Conservation (phyloP, 768 basidiomycete genomes). For the Boletus rex-veris region DNA sequence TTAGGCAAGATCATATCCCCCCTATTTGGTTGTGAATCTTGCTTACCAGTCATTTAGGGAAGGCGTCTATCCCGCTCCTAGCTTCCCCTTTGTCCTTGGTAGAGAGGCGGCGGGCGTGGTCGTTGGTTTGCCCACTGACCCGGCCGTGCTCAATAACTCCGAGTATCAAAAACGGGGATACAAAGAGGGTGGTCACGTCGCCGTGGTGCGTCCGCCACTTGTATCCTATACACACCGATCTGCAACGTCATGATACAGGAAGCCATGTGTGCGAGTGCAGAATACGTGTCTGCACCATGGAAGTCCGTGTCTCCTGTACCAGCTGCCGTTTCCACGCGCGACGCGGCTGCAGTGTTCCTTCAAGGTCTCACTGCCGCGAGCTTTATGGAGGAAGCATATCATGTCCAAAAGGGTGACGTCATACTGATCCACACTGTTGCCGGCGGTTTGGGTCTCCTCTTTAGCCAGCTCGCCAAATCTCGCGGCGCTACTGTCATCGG, state of each 20-base stretch:
- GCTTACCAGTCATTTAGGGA: constrained; percentile 36
- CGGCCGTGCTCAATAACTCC: constrained; percentile 52
- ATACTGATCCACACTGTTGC: constrained; percentile 90
- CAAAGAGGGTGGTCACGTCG: constrained; percentile 68
- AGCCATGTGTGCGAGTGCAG: constrained; percentile 54
- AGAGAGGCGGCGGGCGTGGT: constrained; percentile 78
- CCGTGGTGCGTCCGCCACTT: constrained; percentile 49
- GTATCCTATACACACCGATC: not conserved
- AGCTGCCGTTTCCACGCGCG: constrained; percentile 49
- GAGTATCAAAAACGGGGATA: constrained; percentile 64
- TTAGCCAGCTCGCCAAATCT: constrained; percentile 64
- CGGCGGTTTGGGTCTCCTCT: constrained; percentile 76
- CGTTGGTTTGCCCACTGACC: constrained; percentile 68
- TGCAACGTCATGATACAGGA: constrained; percentile 36
- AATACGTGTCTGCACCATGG: constrained; percentile 70
- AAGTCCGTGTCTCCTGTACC: constrained; percentile 64
- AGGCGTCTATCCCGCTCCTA: constrained; percentile 59
- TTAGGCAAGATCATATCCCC: constrained; percentile 45
- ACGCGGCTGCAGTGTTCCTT: constrained; percentile 64
- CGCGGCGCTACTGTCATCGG: constrained; percentile 90
- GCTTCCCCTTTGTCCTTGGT: constrained; percentile 68
- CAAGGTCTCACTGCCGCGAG: constrained; percentile 78
- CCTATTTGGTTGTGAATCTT: not conserved
- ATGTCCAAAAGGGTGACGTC: constrained; percentile 73
- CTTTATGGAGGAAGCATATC: constrained; percentile 82